Conservation (phyloP, 331 rosid genomes). For the Malus hybrid region DNA sequence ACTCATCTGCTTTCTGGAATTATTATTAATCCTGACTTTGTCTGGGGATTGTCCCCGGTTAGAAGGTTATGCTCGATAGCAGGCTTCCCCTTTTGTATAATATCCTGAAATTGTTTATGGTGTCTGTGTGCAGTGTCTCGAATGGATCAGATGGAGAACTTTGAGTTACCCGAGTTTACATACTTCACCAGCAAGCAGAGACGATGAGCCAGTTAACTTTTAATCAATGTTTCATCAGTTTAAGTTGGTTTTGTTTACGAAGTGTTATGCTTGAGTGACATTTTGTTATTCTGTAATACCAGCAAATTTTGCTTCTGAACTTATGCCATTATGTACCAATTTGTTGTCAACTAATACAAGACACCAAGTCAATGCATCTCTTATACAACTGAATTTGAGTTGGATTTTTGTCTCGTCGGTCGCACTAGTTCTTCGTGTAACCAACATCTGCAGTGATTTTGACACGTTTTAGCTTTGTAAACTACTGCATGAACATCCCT, state of each 20-base stretch:
- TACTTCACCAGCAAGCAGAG: background rate
- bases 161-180: constrained; percentile 12
- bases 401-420: background rate
- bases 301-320: constrained; percentile 2
- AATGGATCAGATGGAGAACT: constrained; percentile 48
- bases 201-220: background rate
- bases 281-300: background rate
- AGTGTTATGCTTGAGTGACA: background rate
- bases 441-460: no score
- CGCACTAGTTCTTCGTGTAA: no score
- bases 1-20: background rate
- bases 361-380: background rate
- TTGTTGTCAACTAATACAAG: background rate
- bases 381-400: background rate
- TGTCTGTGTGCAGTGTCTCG: constrained; percentile 33
- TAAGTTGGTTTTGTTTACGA: background rate
- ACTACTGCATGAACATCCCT: no score
- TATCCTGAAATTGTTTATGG: background rate
- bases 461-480: no score
- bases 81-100: background rate
- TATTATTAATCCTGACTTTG: background rate
- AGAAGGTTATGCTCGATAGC: background rate
- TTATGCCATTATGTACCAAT: background rate
- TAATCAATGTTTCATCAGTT: background rate
- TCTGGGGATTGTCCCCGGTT: background rate